Conservation (phyloP, 352 stramenopile species). For the Pythium rishiriense region DNA sequence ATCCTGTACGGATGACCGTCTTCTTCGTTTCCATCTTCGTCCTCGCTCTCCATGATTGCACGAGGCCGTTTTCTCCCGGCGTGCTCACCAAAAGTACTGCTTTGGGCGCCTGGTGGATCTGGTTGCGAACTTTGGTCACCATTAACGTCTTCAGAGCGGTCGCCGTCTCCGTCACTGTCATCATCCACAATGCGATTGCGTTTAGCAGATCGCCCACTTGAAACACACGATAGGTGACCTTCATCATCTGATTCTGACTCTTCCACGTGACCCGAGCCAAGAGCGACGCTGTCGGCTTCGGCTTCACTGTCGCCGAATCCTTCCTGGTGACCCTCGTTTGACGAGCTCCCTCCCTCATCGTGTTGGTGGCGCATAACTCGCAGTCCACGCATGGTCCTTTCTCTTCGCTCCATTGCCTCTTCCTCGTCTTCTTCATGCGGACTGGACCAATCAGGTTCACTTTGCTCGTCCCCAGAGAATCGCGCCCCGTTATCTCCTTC, state of each 20-base stretch:
- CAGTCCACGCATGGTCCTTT: neutral
- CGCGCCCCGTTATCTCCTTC: slow-evolving; percentile 31
- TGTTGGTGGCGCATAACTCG: neutral
- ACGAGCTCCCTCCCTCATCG: neutral
- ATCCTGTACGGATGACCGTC: slow-evolving; percentile 14
- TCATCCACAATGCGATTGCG: slow-evolving; percentile 21
- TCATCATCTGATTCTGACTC: slow-evolving; percentile 24
- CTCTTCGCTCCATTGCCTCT: slow-evolving; percentile 16
- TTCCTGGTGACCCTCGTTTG: neutral
- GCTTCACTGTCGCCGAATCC: neutral
- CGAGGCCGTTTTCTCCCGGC: slow-evolving; percentile 16
- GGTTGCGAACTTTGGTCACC: neutral
- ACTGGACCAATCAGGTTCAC: slow-evolving; percentile 19
- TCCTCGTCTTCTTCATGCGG: slow-evolving; percentile 33
- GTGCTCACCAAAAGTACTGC: neutral
- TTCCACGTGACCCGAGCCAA: slow-evolving; percentile 1
- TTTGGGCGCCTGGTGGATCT: neutral
- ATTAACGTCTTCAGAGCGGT: neutral
- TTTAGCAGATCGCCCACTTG: neutral
- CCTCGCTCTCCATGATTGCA: slow-evolving; percentile 38
- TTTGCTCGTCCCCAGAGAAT: slow-evolving; percentile 16
- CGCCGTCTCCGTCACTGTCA: slow-evolving; percentile 22
- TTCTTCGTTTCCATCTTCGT: slow-evolving; percentile 31
- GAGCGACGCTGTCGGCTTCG: slow-evolving; percentile 16
- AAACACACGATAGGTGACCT: slow-evolving; percentile 5